Percentiles rank a stretch among this genome's conserved stretches.
These are phyloP conservation scores for Talaromyces sp. DNA, from an alignment of 2,329 filamentous ascomycete genomes.

Conservation along the genomic window DNA sequence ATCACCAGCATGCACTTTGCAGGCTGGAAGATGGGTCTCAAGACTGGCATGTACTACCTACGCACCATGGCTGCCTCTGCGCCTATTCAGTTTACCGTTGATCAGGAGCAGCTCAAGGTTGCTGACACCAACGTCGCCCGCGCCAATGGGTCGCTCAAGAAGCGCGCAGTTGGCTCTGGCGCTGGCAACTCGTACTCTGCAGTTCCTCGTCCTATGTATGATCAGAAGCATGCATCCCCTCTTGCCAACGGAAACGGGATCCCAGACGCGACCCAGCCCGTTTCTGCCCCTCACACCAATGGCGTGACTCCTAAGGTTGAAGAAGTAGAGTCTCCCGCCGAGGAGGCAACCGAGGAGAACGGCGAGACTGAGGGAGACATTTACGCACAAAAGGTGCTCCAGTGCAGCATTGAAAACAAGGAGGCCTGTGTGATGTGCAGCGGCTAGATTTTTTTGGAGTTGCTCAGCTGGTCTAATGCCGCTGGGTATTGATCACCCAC, in stretches of 20 bases:
- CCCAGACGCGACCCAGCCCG: slow-evolving; percentile 24
- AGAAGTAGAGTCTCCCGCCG: slow-evolving; percentile 53
- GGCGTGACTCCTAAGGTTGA: slow-evolving; percentile 62
- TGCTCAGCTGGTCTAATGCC: background rate
- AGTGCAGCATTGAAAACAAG: slow-evolving; percentile 96
- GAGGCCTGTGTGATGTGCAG: slow-evolving; percentile 97
- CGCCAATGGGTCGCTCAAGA: slow-evolving; percentile 56
- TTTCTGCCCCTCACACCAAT: slow-evolving; percentile 36
- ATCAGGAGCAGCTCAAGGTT: slow-evolving; percentile 89
- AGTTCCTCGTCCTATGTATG: slow-evolving; percentile 64
- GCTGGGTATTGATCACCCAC: background rate
- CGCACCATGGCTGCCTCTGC: slow-evolving; percentile 95
- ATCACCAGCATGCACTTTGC: slow-evolving; percentile 99
- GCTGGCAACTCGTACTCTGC: slow-evolving; percentile 55
- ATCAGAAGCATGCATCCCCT: slow-evolving; percentile 43
- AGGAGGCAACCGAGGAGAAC: slow-evolving; percentile 67
- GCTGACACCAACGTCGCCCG: slow-evolving; percentile 73
- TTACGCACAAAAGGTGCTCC: slow-evolving; percentile 85
- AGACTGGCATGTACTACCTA: slow-evolving; percentile 99
- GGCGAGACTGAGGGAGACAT: slow-evolving; percentile 82
- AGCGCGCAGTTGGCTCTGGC: slow-evolving; percentile 55
- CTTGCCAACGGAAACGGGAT: slow-evolving; percentile 43
- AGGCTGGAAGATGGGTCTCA: slow-evolving; percentile 97
- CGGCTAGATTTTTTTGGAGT: slow-evolving; percentile 12
- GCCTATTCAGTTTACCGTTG: slow-evolving; percentile 98